Evolutionary conservation across 305 asterid species (phyloP).

Genomic region (Fraxinus dipetala): DNA sequence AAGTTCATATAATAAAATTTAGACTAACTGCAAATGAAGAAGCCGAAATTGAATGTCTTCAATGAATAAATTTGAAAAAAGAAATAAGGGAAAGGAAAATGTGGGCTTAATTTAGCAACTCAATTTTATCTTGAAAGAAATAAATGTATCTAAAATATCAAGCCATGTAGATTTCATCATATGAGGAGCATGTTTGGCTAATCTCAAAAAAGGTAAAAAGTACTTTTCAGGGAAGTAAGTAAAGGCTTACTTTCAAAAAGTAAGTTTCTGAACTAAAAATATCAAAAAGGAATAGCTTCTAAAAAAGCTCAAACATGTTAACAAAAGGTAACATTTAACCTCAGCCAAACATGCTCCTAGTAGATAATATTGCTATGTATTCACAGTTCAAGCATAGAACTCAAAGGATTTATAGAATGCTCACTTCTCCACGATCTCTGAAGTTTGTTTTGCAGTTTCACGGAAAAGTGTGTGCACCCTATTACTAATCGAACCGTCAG

Average conservation of each 20-base stretch:
- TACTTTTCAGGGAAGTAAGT: slow-evolving; percentile 16
- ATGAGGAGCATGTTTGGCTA: slow-evolving; percentile 1
- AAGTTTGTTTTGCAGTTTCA: slow-evolving; percentile 50
- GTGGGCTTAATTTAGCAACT: not conserved
- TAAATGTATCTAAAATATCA: not conserved
- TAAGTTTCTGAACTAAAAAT: not conserved
- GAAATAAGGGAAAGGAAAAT: not conserved
- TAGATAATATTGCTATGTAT: not conserved
- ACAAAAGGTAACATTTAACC: not conserved
- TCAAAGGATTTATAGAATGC: slow-evolving; percentile 26
- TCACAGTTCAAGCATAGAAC: slow-evolving; percentile 6
- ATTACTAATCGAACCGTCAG: slow-evolving; percentile 77
- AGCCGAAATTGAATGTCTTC: not conserved
- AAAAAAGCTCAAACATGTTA: not conserved
- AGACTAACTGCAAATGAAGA: not conserved
- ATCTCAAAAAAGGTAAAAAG: not conserved
- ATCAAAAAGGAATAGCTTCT: not conserved
- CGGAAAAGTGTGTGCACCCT: slow-evolving; percentile 79
- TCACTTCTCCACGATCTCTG: slow-evolving; percentile 59
- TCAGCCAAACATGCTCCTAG: not conserved
- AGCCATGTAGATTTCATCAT: not conserved
- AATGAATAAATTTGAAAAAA: not conserved
- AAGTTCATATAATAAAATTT: not conserved
- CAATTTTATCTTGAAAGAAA: not conserved
- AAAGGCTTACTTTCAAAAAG: not conserved